These are phyloP conservation scores for Blakeslea trispora DNA, from an alignment of 371 early-diverging fungal genomes.

Conservation along the genomic window DNA sequence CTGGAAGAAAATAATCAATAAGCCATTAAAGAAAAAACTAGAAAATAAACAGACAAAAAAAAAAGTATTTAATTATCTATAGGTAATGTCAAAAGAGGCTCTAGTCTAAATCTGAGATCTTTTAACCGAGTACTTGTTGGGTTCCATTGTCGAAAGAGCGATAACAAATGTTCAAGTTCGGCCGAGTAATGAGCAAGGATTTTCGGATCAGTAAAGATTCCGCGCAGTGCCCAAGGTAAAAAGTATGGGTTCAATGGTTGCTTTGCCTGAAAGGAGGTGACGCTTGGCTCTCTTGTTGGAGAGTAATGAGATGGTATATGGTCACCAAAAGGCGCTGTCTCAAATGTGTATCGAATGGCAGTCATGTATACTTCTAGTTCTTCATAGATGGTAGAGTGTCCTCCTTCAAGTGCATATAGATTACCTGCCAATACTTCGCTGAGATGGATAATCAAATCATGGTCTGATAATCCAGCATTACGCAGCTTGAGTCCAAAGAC, in stretches of 20 bases:
- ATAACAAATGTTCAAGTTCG: constrained; percentile 63
- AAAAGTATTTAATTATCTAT: not conserved
- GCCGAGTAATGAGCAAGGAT: constrained; percentile 53
- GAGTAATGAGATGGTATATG: not conserved
- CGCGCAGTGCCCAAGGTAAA: constrained; percentile 91
- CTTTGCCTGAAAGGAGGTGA: constrained; percentile 54
- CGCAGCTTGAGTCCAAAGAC: constrained; percentile 81
- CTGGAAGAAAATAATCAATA: constrained; percentile 35
- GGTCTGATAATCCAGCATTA: constrained; percentile 85
- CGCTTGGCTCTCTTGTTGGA: not conserved
- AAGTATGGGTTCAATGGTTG: constrained; percentile 80
- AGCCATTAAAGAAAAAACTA: constrained; percentile 15
- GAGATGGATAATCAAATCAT: constrained; percentile 81
- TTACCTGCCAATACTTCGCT: constrained; percentile 90
- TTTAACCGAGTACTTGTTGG: constrained; percentile 71
- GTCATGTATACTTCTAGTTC: constrained; percentile 84
- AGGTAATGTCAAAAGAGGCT: constrained; percentile 55
- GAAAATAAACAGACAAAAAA: constrained; percentile 8
- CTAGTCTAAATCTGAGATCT: constrained; percentile 84
- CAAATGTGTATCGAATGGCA: constrained; percentile 46
- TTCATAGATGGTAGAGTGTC: constrained; percentile 94
- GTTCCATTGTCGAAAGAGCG: constrained; percentile 77
- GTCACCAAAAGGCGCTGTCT: constrained; percentile 41
- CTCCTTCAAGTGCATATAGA: constrained; percentile 83
- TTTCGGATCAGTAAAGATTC: constrained; percentile 68